Base-by-base conservation (phyloP, 805 yeast genomes). In the Yarrowia sp. region DNA sequence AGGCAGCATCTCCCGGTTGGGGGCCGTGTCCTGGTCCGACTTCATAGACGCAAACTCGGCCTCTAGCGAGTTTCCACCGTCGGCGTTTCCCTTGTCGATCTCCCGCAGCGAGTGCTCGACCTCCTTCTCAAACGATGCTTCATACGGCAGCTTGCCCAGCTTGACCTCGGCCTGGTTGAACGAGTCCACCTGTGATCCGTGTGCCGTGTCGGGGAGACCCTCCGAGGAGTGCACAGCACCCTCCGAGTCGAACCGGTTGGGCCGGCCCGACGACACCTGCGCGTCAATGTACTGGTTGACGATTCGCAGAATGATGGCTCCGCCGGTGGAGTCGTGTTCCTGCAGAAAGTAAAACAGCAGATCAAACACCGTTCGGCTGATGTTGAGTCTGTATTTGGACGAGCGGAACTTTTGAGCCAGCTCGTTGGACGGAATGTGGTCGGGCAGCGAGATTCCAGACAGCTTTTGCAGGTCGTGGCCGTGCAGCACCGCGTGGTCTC, bases 291-390 rank as follows among this genome's bases (percentile, higher is more conserved):
- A 84, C 74, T 90, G 92, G 76, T 94, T 94, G 65, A 94, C 85
- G 53, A 90, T 80, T 67, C 97, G 79, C 51, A 94, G 89, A 61
- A 93, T 78, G 36, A 93, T 82, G 1, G 92, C 87, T 1, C 98
- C 98, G 42, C 98, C 98, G 61, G 86, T 85, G 9, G 87, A 87
- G 73, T 91, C 97, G 71, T 91, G 90, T 70, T 93, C 97, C 71
- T 90, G 96, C 61, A 94, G 74, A 68, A 91, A 93, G 71, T 90
- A 89, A 61, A 94, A 78, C 66, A 94, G 80, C 67, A 93, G 76
- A 71, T 91, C 94, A 70, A 93, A 80, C 4, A 96, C 84, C 0
- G 97, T 91, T 65, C 88, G 85, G 13, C 97, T 87, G 47, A 93
- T 84, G 42, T 83, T 81, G 8, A 93, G 78, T 61, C 83, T 79